A percentile compares a stretch with the other conserved stretches of the same genome.
phyloP scores from a whole-genome alignment of 805 yeast species.

The Kodamaea jinghongensis region DNA sequence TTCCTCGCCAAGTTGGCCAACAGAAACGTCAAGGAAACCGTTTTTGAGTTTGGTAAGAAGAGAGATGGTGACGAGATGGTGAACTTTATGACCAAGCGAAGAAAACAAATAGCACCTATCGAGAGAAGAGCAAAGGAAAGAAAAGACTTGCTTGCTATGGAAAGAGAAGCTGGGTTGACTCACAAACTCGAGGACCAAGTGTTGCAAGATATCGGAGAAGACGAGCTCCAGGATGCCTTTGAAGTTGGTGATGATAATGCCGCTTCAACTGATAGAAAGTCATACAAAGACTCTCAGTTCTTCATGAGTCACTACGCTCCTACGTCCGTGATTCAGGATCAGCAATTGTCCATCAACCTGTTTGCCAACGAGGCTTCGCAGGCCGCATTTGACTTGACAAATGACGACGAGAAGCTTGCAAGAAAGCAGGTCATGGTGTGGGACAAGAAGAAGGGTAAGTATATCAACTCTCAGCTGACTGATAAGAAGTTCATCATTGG shows the following conservation, averaged over 20 bases:
- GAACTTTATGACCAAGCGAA: conserved; percentile 79
- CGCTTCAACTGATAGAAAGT: conserved; percentile 43
- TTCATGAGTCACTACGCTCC: conserved; percentile 92
- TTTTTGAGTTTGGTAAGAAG: conserved; percentile 72
- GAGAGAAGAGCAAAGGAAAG: conserved; percentile 76
- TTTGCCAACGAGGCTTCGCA: conserved; percentile 81
- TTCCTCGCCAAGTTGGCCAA: conserved; percentile 71
- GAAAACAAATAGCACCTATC: conserved; percentile 85
- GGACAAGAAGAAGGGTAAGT: conserved; percentile 93
- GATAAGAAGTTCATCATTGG: conserved; percentile 89
- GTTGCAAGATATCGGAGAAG: conserved; percentile 46
- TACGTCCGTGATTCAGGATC: conserved; percentile 71
- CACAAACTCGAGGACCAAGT: conserved; percentile 75
- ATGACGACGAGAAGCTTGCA: conserved; percentile 68
- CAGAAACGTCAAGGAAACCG: conserved; percentile 80
- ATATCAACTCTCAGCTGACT: conserved; percentile 72
- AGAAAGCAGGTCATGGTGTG: conserved; percentile 78
- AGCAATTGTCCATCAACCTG: conserved; percentile 61
- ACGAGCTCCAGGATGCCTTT: conserved; percentile 46
- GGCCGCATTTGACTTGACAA: conserved; percentile 82
- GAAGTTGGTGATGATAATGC: conserved; percentile 49
- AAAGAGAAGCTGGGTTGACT: conserved; percentile 69
- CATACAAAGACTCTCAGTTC: conserved; percentile 73
- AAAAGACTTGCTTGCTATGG: conserved; percentile 64
- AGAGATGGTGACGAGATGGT: conserved; percentile 59